These are phyloP conservation scores for Quercus suber DNA, from an alignment of 306 rosid species.

Conservation along the genomic window DNA sequence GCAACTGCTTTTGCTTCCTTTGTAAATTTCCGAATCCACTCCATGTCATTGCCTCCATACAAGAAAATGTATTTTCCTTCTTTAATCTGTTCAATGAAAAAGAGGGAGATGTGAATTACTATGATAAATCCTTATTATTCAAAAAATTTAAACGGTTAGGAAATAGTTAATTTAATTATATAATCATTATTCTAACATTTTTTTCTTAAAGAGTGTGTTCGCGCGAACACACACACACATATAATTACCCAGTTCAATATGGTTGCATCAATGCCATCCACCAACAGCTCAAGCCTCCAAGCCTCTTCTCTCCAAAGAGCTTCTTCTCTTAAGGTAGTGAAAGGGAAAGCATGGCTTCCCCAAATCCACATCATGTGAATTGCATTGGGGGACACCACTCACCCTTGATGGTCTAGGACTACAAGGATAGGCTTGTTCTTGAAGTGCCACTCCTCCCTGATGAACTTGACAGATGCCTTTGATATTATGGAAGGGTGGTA, in stretches of 20 bases:
- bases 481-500: conserved; percentile 46
- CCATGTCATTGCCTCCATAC: too few relatives aligned
- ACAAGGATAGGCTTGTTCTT: conserved; percentile 61
- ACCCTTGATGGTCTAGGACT: conserved; percentile 62
- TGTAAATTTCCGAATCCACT: too few relatives aligned
- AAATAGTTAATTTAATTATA: too few relatives aligned
- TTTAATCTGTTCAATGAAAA: too few relatives aligned
- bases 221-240: not conserved
- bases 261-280: conserved; percentile 48
- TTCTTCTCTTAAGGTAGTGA: conserved; percentile 57
- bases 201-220: too few relatives aligned
- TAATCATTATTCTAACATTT: too few relatives aligned
- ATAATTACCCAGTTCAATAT: conserved; percentile 57
- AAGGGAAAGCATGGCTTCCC: conserved; percentile 68
- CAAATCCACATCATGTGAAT: conserved; percentile 80
- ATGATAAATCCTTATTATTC: too few relatives aligned
- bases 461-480: conserved; percentile 44
- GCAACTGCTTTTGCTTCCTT: too few relatives aligned
- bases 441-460: conserved; percentile 53
- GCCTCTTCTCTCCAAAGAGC: conserved; percentile 60
- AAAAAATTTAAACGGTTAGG: too few relatives aligned
- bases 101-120: too few relatives aligned
- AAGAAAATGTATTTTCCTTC: too few relatives aligned
- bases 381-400: conserved; percentile 61
- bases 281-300: conserved; percentile 56